Percentiles rank a stretch among this genome's conserved stretches.
Conservation (phyloP, 164 flowering plant species). For the grape (Vitis vinifera) region ASM3070453v1 NC_081820.1:19491501-19492000, state of each 20-base stretch:
- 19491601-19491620: conserved; percentile 54
- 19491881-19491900: conserved; percentile 58
- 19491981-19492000: conserved; percentile 26
- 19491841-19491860: conserved; percentile 35
- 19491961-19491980: conserved; percentile 55
- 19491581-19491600: conserved; percentile 38
- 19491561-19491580: conserved; percentile 57
- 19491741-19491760: conserved; percentile 53
- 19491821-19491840: conserved; percentile 47
- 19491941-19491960: conserved; percentile 49
- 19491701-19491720: conserved; percentile 61
- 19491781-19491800: conserved; percentile 63
- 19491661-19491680: conserved; percentile 44
- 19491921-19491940: conserved; percentile 50
- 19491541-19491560: conserved; percentile 57
- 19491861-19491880: conserved; percentile 29
- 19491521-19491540: conserved; percentile 44
- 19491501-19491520: conserved; percentile 40
- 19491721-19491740: conserved; percentile 66
- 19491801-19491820: conserved; percentile 62
- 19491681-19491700: conserved; percentile 39
- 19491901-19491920: conserved; percentile 47
- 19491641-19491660: conserved; percentile 50
- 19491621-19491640: conserved; percentile 59
- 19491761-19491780: conserved; percentile 53